These are phyloP conservation scores for Rachicladosporium sp. DNA, from an alignment of 2,329 filamentous ascomycete species.

Conservation along the genomic window DNA sequence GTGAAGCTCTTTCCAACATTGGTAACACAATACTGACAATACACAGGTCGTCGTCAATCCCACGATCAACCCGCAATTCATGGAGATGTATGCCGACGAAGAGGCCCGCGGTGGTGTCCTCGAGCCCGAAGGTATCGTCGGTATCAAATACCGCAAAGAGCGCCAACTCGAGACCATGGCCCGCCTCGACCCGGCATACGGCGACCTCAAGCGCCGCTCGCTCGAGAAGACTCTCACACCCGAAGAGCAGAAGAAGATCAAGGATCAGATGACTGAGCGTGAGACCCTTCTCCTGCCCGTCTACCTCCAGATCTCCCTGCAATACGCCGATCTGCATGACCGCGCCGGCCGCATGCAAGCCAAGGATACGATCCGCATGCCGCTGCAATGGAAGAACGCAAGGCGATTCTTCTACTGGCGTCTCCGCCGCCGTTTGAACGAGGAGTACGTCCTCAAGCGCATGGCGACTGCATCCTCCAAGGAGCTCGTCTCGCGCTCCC, in stretches of 20 bases:
- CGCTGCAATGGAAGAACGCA: constrained; percentile 75
- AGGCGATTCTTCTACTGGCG: constrained; percentile 99
- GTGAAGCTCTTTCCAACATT: constrained; percentile 16
- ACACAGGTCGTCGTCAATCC: constrained; percentile 80
- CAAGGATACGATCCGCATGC: constrained; percentile 81
- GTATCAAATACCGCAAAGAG: constrained; percentile 96
- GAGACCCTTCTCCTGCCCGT: constrained; percentile 85
- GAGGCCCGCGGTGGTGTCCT: constrained; percentile 93
- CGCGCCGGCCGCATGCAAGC: constrained; percentile 95
- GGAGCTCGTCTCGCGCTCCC: constrained; percentile 27
- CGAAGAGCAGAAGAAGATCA: constrained; percentile 67
- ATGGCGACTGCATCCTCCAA: constrained; percentile 45
- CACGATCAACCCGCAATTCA: constrained; percentile 88
- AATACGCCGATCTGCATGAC: constrained; percentile 96
- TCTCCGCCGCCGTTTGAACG: constrained; percentile 86
- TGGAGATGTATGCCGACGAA: constrained; percentile 99
- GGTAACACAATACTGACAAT: not conserved
- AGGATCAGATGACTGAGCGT: constrained; percentile 69
- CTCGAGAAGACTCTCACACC: constrained; percentile 53
- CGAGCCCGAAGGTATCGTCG: constrained; percentile 94
- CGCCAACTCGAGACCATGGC: constrained; percentile 97
- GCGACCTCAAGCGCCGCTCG: constrained; percentile 68
- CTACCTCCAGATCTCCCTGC: constrained; percentile 87
- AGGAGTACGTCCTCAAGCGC: constrained; percentile 92
- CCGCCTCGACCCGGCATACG: constrained; percentile 75